Base-by-base conservation (phyloP, 129 eudicot genomes). In the Escallonia rubra region DNA sequence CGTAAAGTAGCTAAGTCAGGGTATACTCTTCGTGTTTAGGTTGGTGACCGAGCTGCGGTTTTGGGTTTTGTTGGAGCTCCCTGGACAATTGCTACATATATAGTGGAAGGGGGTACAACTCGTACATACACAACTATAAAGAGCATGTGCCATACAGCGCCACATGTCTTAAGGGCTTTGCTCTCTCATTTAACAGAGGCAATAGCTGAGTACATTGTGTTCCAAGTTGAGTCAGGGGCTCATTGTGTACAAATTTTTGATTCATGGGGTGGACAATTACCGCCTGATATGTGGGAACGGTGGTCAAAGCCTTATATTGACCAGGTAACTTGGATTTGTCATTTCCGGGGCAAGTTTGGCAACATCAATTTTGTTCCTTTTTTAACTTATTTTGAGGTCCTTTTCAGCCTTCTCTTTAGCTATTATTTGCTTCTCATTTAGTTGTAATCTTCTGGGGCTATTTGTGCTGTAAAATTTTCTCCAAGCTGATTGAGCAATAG, bases 1-100 rank as follows among this genome's bases (percentile, higher is more conserved):
- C 1, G 34, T 23, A 23, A 23, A 23, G 34, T 1, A 23, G 34
- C 34, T 23, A 1, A 23, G 34, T 23, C 34, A 23, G 34, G 34
- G 34, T 23, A 23, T 23, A 42, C 34, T 40, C 45, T 14, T 73
- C 65, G 47, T 41, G 66, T 44, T 57, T 74, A 92, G 98, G 96
- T 92, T 60, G 98, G 85, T 9, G 91, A 82, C 46, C 70, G 76
- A 77, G 98, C 98, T 74, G 98, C 98, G 15, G 81, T 92, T 77
- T 81, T 92, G 82, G 98, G 98, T 11, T 92, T 92, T 80, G 98
- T 92, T 64, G 98, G 98, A 12, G 98, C 98, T 34, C 98, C 98
- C 1, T 92, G 98, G 98, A 92, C 98, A 59, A 92, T 92, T 55
- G 98, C 98, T 43, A 92, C 98, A 63, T 92, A 92, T 53, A 92